These are phyloP conservation scores for Daldinia bambusicola DNA, from an alignment of 495 filamentous ascomycete genomes.

Conservation along the genomic window DNA sequence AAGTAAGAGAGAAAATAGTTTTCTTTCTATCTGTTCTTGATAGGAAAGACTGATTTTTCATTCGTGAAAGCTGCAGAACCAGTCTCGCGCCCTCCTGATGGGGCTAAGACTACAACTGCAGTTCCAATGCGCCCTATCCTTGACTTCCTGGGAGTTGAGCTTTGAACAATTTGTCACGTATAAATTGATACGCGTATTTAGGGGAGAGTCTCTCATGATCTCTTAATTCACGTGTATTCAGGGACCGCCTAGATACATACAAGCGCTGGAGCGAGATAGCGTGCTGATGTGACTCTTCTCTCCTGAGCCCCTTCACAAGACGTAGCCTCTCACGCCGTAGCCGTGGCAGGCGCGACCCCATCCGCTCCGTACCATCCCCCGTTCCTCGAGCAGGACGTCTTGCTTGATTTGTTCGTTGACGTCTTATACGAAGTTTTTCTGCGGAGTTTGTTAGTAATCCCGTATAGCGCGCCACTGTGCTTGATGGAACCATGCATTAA, in stretches of 20 bases:
- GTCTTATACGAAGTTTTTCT: constrained; percentile 52
- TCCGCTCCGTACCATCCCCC: constrained; percentile 53
- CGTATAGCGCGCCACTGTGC: too few relatives aligned
- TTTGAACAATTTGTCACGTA: too few relatives aligned
- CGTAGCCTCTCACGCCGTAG: constrained; percentile 6
- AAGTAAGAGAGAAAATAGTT: too few relatives aligned
- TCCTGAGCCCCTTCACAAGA: background rate
- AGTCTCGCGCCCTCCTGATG: too few relatives aligned
- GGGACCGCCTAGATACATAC: background rate
- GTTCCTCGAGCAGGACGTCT: constrained; percentile 52
- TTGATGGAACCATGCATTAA: too few relatives aligned
- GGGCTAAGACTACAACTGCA: background rate
- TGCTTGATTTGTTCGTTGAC: constrained; percentile 49
- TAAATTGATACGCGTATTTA: too few relatives aligned
- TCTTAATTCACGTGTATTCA: too few relatives aligned
- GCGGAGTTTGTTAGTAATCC: background rate
- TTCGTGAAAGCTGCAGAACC: too few relatives aligned
- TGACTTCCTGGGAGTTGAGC: background rate
- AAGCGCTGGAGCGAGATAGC: background rate
- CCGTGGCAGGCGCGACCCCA: constrained; percentile 11
- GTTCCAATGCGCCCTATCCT: background rate
- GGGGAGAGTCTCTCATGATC: too few relatives aligned
- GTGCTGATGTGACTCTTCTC: background rate
- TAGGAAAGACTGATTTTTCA: too few relatives aligned
- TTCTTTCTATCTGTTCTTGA: too few relatives aligned